phyloP scores from a whole-genome alignment of 768 basidiomycete genomes.

The Panaeolus cyanescens region DNA sequence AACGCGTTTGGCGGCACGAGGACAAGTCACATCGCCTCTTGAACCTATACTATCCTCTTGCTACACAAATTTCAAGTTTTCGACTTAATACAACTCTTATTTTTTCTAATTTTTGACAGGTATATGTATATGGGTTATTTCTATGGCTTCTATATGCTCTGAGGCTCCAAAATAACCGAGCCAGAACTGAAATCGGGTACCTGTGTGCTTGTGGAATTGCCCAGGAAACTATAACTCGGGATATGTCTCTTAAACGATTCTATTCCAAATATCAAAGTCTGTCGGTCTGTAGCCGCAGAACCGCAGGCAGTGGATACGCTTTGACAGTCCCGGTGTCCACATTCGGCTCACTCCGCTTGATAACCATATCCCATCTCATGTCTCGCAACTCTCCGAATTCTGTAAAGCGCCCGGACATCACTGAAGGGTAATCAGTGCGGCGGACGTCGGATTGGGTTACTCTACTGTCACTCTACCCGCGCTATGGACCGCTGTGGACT shows the following conservation, averaged over 20 bases:
- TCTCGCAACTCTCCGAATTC: background rate
- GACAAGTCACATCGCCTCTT: background rate
- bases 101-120: background rate
- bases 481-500: background rate
- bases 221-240: background rate
- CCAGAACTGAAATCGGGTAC: background rate
- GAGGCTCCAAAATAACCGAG: background rate
- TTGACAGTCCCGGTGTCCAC: slow-evolving; percentile 1
- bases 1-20: background rate
- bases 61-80: background rate
- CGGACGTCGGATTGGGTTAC: slow-evolving; percentile 1
- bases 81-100: background rate
- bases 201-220: background rate
- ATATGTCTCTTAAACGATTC: background rate
- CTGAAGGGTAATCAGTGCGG: slow-evolving; percentile 1
- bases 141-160: background rate
- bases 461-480: slow-evolving; percentile 2
- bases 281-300: background rate
- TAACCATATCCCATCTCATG: background rate
- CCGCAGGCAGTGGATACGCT: slow-evolving; percentile 1
- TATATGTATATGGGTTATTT: background rate
- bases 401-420: slow-evolving; percentile 2
- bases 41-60: background rate
- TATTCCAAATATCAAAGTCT: background rate
- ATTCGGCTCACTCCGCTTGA: slow-evolving; percentile 1